Conservation (phyloP, 2,329 filamentous ascomycete genomes). For the Pseudogymnoascus sp. region DNA sequence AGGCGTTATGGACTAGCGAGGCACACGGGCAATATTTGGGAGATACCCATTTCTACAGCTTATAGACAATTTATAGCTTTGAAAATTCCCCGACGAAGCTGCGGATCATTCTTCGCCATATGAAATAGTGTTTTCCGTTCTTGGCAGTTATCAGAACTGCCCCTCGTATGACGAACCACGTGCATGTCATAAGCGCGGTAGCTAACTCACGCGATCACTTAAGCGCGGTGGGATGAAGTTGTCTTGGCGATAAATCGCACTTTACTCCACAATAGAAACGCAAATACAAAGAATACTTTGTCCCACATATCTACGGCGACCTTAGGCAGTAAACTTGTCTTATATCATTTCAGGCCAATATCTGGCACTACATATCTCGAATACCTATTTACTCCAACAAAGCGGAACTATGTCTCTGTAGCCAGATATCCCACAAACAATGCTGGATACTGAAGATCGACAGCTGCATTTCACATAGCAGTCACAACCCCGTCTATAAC, state of each 20-base stretch:
- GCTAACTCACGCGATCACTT: constrained; percentile 8
- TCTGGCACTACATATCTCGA: neutral
- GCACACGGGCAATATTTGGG: neutral
- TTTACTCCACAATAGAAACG: constrained; percentile 8
- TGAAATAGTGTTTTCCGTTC: neutral
- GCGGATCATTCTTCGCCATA: neutral
- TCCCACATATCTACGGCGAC: neutral
- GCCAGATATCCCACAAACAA: constrained; percentile 7
- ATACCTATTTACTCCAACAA: neutral
- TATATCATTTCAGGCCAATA: neutral
- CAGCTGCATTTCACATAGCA: constrained; percentile 6
- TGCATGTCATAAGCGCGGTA: constrained; percentile 3
- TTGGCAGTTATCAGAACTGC: neutral
- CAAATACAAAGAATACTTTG: constrained; percentile 1
- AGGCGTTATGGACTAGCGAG: constrained; percentile 8
- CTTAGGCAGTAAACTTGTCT: neutral
- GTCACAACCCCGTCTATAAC: neutral
- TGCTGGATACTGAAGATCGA: constrained; percentile 8
- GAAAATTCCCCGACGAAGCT: neutral
- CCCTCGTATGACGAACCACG: constrained; percentile 3
- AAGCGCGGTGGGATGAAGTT: constrained; percentile 8
- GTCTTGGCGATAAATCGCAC: constrained; percentile 9
- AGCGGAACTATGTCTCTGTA: constrained; percentile 5
- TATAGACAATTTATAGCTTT: neutral
- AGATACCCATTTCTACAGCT: neutral